Evolutionary conservation across 169 alveolate genomes (phyloP), one percentile per base, ranked within the genome.

Genomic region (Plasmodium cynomolgi): DNA sequence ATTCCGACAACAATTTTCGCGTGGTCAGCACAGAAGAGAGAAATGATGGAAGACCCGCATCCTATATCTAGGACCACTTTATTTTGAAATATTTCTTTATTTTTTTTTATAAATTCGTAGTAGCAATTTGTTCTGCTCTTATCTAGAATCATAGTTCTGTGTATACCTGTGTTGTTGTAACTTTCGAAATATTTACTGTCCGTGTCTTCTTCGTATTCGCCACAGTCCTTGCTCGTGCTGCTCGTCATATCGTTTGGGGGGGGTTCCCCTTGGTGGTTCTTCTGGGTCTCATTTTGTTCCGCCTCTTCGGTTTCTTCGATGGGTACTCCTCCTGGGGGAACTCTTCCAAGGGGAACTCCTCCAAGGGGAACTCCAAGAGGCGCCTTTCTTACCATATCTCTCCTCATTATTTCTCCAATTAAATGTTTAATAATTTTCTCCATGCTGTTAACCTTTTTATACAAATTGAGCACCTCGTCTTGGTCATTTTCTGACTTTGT

Each of bases 31-130:
- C 99, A 99, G 95, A 99, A 98, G 81, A 98, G 97, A 31, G 98
- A 96, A 54, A 99, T 96, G 41, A 99, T 98, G 11, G 99, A 99
- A 1, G 99, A 98, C 17, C 99, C 99, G 44, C 99, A 97, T 0
- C 99, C 99, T 9, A 99, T 97, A 94, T 99, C 99, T 23, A 99
- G 93, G 0, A 99, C 99, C 11, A 97, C 95, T 90, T 98, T 98
- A 93, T 97, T 97, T 93, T 96, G 91, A 95, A 98, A 98, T n/a
- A 95, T 93, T 71, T 92, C 84, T 29, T 84, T 82, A 84, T 94
- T 94, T 54, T 96, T 84, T 84, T 96, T 75, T 77, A 98, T 97
- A 56, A 99, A 98, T 71, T 97, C 96, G 91, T 93, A 96, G 84
- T 98, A 98, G n/a, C 99, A 96, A 81, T 95, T 95, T 15, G 99